Percentiles rank a stretch among this genome's conserved stretches.
These are phyloP conservation scores for Secale cereale DNA, from an alignment of 176 grass and related monocot genomes.

Conservation along the genomic window DNA sequence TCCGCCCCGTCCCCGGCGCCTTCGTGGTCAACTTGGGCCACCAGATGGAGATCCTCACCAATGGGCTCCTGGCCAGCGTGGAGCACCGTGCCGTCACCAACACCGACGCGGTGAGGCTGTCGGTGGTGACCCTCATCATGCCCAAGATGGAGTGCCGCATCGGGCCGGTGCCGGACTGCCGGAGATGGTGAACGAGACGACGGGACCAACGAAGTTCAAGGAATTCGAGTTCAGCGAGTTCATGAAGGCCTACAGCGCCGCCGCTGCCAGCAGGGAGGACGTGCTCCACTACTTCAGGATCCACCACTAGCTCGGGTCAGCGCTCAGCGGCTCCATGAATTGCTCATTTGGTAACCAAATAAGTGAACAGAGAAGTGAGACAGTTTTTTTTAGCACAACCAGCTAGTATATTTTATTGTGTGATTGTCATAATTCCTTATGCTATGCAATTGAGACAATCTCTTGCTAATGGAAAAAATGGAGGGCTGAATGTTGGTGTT, in stretches of 20 bases:
- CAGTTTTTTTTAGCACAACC: no score
- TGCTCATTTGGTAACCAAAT: no score
- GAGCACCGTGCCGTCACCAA: conserved; percentile 45
- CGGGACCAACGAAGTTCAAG: conserved; percentile 11
- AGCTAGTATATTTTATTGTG: no score
- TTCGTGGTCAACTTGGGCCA: conserved; percentile 45
- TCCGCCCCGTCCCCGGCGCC: conserved; percentile 18
- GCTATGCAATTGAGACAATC: no score
- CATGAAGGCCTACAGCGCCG: background rate
- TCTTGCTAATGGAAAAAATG: no score
- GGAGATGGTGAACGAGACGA: conserved; percentile 2
- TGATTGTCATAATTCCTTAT: no score
- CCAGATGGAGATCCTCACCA: conserved; percentile 51
- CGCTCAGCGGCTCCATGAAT: no score
- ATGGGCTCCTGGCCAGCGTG: conserved; percentile 45
- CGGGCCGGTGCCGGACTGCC: background rate
- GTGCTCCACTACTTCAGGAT: conserved; percentile 56
- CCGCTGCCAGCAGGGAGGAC: conserved; percentile 37
- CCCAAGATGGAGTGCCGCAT: conserved; percentile 30
- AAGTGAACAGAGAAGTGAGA: no score
- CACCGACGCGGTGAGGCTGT: background rate
- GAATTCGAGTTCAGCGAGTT: conserved; percentile 36
- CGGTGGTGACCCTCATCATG: conserved; percentile 39
- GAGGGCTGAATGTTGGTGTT: no score
- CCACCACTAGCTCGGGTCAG: no score